phyloP scores from a whole-genome alignment of 176 grass and related monocot genomes.

The Carex kokanica region DNA sequence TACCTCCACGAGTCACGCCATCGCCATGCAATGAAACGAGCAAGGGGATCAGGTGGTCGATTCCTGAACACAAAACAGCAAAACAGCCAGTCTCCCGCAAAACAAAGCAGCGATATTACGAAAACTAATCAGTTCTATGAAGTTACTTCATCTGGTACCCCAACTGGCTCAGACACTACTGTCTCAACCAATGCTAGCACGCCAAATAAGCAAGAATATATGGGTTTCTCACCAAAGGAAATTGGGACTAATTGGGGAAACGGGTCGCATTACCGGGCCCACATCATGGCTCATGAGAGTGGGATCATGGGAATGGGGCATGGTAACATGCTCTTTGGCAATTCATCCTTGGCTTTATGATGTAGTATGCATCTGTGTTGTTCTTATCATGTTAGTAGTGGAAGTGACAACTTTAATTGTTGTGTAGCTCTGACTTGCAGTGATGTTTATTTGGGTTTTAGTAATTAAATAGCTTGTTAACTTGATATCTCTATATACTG shows the following conservation, averaged over 20 bases:
- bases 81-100: conserved; percentile 4
- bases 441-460: not conserved
- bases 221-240: conserved; percentile 27
- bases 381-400: not conserved
- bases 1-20: conserved; percentile 99
- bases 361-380: conserved; percentile 30
- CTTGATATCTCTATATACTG: not conserved
- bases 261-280: conserved; percentile 30
- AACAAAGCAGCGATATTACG: not conserved
- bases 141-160: conserved; percentile 22
- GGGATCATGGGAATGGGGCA: conserved; percentile 26
- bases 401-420: not conserved
- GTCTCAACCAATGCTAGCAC: conserved; percentile 32
- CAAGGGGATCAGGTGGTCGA: conserved; percentile 78
- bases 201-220: conserved; percentile 36
- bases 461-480: not conserved
- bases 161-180: conserved; percentile 19
- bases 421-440: not conserved
- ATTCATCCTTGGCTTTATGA: conserved; percentile 99
- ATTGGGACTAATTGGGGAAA: conserved; percentile 24
- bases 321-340: conserved; percentile 51
- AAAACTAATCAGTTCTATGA: conserved; percentile 10
- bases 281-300: conserved; percentile 32
- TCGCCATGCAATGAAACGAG: conserved; percentile 87
- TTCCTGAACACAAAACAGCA: conserved; percentile 91